These are phyloP conservation scores for Porphyrellus cyaneotinctus DNA, from an alignment of 768 basidiomycete species.

Conservation along the genomic window DNA sequence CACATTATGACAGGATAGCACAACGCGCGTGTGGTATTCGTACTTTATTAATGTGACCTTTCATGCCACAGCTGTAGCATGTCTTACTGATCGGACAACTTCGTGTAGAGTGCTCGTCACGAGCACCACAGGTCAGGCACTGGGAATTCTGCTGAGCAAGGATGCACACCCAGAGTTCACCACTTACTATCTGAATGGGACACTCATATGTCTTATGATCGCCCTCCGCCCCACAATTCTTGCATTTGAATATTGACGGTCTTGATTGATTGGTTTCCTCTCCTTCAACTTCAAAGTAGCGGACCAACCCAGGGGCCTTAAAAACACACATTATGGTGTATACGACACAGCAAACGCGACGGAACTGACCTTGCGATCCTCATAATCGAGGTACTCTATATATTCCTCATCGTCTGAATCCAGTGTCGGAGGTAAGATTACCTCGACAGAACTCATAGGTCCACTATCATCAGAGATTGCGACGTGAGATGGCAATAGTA, in stretches of 20 bases:
- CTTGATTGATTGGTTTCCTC: slow-evolving; percentile 39
- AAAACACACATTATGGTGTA: not conserved
- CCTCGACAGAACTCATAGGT: slow-evolving; percentile 41
- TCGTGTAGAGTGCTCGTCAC: slow-evolving; percentile 73
- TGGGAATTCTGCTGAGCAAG: slow-evolving; percentile 25
- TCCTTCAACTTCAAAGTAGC: slow-evolving; percentile 59
- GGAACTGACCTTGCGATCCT: slow-evolving; percentile 51
- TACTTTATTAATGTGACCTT: slow-evolving; percentile 73
- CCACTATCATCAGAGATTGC: slow-evolving; percentile 39
- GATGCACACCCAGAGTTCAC: not conserved
- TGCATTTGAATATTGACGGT: slow-evolving; percentile 57
- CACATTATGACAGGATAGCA: not conserved
- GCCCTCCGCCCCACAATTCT: slow-evolving; percentile 71
- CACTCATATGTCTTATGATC: slow-evolving; percentile 68
- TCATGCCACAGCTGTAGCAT: slow-evolving; percentile 80
- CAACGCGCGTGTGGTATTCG: not conserved
- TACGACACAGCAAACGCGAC: not conserved
- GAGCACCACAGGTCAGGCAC: slow-evolving; percentile 80
- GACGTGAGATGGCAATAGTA: slow-evolving; percentile 72
- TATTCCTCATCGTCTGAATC: slow-evolving; percentile 57
- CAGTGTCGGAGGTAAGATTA: slow-evolving; percentile 39
- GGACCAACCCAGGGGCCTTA: slow-evolving; percentile 47
- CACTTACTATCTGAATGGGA: slow-evolving; percentile 64
- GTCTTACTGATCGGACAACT: slow-evolving; percentile 79
- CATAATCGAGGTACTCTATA: slow-evolving; percentile 77